These are phyloP conservation scores for Saccharum hybrid DNA, from an alignment of 202 grass and related monocot species.

Conservation along the genomic window DNA sequence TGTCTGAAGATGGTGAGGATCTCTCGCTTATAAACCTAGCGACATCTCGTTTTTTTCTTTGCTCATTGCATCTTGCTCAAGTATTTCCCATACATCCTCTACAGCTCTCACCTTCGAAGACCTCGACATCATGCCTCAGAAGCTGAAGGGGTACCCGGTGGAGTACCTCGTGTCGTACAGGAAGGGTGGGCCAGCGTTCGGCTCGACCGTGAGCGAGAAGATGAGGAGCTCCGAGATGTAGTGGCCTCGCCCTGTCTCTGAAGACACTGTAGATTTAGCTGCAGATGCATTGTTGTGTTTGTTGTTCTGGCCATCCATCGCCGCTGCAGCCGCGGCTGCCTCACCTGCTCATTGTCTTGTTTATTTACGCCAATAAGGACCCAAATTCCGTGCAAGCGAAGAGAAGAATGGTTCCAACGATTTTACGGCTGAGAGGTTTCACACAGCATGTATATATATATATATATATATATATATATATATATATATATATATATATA, in stretches of 20 bases:
- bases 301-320: slow-evolving; percentile 30
- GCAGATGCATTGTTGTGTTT: slow-evolving; percentile 49
- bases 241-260: slow-evolving; percentile 27
- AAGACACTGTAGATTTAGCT: slow-evolving; percentile 47
- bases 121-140: slow-evolving; percentile 72
- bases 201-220: slow-evolving; percentile 78
- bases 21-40: not conserved
- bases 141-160: slow-evolving; percentile 85
- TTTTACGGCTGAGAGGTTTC: not conserved
- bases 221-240: slow-evolving; percentile 62
- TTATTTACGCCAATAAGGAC: slow-evolving; percentile 48
- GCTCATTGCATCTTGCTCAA: not conserved
- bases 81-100: slow-evolving; percentile 23
- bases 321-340: not conserved
- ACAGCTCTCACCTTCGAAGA: slow-evolving; percentile 88
- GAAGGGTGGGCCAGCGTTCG: slow-evolving; percentile 74
- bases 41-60: not conserved
- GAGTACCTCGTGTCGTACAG: slow-evolving; percentile 80
- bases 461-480: no score
- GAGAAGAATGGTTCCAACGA: not conserved
- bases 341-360: slow-evolving; percentile 37
- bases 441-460: no score
- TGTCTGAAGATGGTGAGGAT: slow-evolving; percentile 67
- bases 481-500: no score
- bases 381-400: slow-evolving; percentile 14